Base-by-base conservation (phyloP, 345 rosid species). In the Leavenworthia alabamica region DNA sequence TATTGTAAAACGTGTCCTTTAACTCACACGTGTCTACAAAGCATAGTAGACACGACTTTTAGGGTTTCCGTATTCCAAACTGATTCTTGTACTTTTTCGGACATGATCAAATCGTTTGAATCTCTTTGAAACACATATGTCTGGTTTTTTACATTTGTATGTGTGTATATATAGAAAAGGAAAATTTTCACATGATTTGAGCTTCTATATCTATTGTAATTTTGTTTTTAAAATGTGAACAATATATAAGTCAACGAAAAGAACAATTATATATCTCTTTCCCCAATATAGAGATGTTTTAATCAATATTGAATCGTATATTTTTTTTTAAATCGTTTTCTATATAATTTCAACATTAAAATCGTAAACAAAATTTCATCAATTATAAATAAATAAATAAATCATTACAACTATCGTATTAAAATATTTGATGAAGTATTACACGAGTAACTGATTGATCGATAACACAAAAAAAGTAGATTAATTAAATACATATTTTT, bases 61-160 rank as follows among this genome's bases (percentile, higher is more conserved):
- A 56, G 49, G 62, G 56, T 46, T 56, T 56, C 15, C 42, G 56
- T 47, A 45, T 39, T 46, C 33, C 33, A 37, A n/a, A 57, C 42
- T 9, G 19, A 37, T 37, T 56, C 41, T 31, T 53, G 10, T 23
- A 53, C 36, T 32, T 9, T 22, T 53, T 14, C 32, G 53, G 27
- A 53, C 44, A 43, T 14, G 11, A 22, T 24, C 70, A 31, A 54
- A 54, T 31, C n/a, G 15, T 40, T 42, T 31, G 53, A 64, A 31
- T 52, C 43, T 29, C 68, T 52, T 19, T 32, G 8, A 10, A 41
- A n/a, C 52, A 15, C 12, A 11, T 42, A 22, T 64, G 14, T 29
- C 17, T 31, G 16, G 16, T 19, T 29, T 29, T 27, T 31, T 20
- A 29, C 52, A 10, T 40, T 13, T 47, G 44, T 33, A 60, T 8